phyloP scores from a whole-genome alignment of 495 filamentous ascomycete species.

The Neurospora sp. region DNA sequence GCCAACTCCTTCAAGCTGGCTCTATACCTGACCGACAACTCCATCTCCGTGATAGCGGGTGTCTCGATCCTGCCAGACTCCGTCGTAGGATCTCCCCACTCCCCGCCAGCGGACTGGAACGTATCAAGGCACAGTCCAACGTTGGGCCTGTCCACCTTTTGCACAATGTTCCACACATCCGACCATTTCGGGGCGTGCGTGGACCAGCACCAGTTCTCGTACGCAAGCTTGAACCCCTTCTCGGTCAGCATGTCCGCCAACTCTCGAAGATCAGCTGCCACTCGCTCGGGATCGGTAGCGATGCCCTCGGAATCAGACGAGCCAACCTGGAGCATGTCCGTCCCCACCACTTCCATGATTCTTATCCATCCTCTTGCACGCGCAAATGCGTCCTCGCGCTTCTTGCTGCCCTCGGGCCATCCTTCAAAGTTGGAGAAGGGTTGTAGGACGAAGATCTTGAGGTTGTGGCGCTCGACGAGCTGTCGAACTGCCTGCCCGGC shows the following conservation, averaged over 20 bases:
- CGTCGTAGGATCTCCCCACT: constrained; percentile 69
- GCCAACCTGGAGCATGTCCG: constrained; percentile 70
- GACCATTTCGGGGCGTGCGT: constrained; percentile 60
- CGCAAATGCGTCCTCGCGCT: constrained; percentile 54
- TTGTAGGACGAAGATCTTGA: constrained; percentile 65
- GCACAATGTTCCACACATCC: constrained; percentile 56
- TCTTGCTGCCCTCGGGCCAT: constrained; percentile 46
- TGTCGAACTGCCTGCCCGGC: constrained; percentile 42
- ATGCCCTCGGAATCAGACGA: constrained; percentile 56
- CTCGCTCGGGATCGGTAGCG: constrained; percentile 31
- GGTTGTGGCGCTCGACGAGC: constrained; percentile 39
- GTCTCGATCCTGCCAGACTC: constrained; percentile 42
- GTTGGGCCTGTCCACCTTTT: constrained; percentile 50
- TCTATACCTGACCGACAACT: constrained; percentile 41
- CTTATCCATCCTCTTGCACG: constrained; percentile 59
- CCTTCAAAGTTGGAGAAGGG: constrained; percentile 77
- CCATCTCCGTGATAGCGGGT: constrained; percentile 7
- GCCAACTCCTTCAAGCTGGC: constrained; percentile 45
- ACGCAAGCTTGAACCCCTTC: constrained; percentile 52
- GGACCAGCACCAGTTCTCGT: constrained; percentile 84
- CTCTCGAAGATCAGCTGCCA: constrained; percentile 51
- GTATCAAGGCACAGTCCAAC: constrained; percentile 74
- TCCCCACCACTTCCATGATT: constrained; percentile 62
- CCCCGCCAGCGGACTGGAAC: constrained; percentile 66
- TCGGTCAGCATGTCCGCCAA: constrained; percentile 53